Evolutionary conservation across 805 yeast genomes (phyloP), one percentile per base, ranked within the genome.

Genomic region (Cyberlindnera samutprakarnensis): DNA sequence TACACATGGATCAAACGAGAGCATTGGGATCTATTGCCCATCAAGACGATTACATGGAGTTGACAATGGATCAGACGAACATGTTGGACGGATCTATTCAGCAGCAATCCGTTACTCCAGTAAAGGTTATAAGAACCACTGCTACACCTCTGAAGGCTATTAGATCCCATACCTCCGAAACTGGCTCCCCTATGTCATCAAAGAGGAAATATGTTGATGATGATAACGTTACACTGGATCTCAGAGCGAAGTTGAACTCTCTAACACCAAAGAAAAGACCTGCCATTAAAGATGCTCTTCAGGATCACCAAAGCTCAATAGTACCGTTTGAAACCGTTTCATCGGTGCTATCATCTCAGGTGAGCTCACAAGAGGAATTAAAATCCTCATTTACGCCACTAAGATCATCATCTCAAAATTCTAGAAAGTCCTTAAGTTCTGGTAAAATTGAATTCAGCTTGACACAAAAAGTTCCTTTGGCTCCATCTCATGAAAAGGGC

Each of bases 141-240:
- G 14, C 16, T 5, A 27, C 34, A 2, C 55, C 55, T 4, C 33
- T 48, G 41, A 46, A 40, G 31, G 30, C 52, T 3, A 36, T 28
- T 15, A 43, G 48, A 33, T 49, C 54, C 4, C 56, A 49, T 19
- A 51, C 56, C 7, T 45, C 56, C 4, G 54, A 49, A 27, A 45
- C 50, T 2, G 56, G 56, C 2, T 51, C 56, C 1, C 56, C 56
- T 11, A 41, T 39, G 27, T 49, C 54, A 0, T 40, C 47, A 6
- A 51, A 47, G 29, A 37, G 54, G 17, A 43, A 39, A 20, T 23
- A 17, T 8, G 15, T 16, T 2, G 24, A 27, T 11, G 35, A 33
- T 1, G 23, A 43, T 1, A 45, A 42, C 2, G 30, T 19, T 6
- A 39, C 47, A 2, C 29, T 35, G 14, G 45, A 39, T 18, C 31